A percentile compares a stretch with the other conserved stretches of the same genome.
These are phyloP conservation scores for Aspergillus ibericus DNA, from an alignment of 2,329 filamentous ascomycete genomes.

Conservation along the genomic window DNA sequence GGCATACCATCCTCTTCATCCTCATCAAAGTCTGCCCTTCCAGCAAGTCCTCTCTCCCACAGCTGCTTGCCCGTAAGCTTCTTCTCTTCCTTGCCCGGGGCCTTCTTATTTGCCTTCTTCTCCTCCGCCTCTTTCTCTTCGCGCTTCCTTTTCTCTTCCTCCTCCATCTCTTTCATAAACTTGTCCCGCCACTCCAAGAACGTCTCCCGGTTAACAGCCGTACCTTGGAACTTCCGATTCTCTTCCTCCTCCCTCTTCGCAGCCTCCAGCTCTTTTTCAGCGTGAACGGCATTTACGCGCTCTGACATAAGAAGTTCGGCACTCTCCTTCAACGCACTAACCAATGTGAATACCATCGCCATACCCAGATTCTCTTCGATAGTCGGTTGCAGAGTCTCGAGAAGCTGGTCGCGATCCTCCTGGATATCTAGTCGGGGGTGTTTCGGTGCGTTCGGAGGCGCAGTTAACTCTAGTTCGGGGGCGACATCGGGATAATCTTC, in stretches of 20 bases:
- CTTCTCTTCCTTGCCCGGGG: slow-evolving; percentile 63
- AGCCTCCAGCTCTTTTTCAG: slow-evolving; percentile 52
- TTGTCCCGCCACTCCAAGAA: slow-evolving; percentile 79
- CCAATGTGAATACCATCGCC: slow-evolving; percentile 94
- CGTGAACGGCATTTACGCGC: slow-evolving; percentile 65
- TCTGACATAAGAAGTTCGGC: slow-evolving; percentile 82
- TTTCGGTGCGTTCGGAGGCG: slow-evolving; percentile 67
- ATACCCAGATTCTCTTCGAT: slow-evolving; percentile 94
- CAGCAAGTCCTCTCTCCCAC: slow-evolving; percentile 72
- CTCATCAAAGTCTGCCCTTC: slow-evolving; percentile 65
- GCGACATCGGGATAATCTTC: slow-evolving; percentile 85
- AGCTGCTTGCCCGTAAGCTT: slow-evolving; percentile 72
- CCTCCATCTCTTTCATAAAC: slow-evolving; percentile 80
- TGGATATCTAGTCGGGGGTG: slow-evolving; percentile 76
- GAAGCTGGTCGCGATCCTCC: slow-evolving; percentile 73
- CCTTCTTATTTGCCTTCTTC: slow-evolving; percentile 81
- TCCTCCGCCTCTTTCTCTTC: slow-evolving; percentile 76
- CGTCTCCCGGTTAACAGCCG: slow-evolving; percentile 79
- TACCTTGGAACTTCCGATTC: slow-evolving; percentile 94
- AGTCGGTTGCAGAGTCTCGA: slow-evolving; percentile 69
- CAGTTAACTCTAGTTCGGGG: slow-evolving; percentile 75
- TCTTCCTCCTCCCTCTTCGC: slow-evolving; percentile 77
- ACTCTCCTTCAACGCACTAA: slow-evolving; percentile 81
- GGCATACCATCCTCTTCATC: slow-evolving; percentile 65
- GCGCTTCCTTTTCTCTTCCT: slow-evolving; percentile 61